phyloP scores from a whole-genome alignment of 192 early-diverging fungal genomes.

The Linnemannia elongata region DNA sequence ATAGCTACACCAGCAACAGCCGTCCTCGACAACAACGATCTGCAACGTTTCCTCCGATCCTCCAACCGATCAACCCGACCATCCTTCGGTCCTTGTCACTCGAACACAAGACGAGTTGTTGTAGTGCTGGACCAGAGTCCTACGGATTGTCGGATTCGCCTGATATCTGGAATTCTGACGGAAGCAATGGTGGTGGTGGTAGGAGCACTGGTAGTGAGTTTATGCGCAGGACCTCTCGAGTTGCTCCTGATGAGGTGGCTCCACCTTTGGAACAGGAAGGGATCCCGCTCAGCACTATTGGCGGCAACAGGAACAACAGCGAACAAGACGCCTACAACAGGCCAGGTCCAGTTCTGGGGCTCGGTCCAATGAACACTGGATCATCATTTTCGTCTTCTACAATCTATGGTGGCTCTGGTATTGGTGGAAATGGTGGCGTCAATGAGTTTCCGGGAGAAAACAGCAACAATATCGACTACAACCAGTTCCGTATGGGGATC shows the following conservation, averaged over 20 bases:
- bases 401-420: background rate
- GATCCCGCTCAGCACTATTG: no score
- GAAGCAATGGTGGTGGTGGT: background rate
- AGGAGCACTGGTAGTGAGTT: background rate
- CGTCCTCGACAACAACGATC: background rate
- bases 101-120: background rate
- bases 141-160: background rate
- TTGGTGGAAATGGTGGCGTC: background rate
- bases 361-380: no score
- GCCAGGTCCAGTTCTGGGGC: no score
- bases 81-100: background rate
- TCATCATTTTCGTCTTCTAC: background rate
- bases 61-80: background rate
- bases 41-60: background rate
- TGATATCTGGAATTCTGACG: background rate
- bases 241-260: background rate
- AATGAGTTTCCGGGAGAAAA: background rate
- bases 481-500: constrained; percentile 11
- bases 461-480: background rate
- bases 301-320: no score
- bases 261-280: background rate
- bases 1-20: background rate
- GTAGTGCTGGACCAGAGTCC: background rate
- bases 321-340: no score
- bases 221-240: background rate